These are phyloP conservation scores for Aspergillus biplanus DNA, from an alignment of 495 filamentous ascomycete species.

Conservation along the genomic window DNA sequence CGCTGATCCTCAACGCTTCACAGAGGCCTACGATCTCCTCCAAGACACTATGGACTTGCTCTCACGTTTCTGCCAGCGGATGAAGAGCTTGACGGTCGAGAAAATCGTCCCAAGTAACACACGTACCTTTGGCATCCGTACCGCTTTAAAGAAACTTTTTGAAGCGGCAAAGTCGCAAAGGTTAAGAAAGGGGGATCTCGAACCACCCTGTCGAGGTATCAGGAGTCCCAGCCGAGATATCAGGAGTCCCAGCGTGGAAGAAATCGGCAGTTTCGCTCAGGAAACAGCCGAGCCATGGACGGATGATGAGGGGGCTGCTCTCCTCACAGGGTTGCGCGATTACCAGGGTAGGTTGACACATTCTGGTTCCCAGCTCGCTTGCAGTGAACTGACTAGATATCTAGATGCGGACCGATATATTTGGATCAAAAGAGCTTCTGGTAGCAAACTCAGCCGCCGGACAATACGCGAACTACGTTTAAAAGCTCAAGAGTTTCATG, in stretches of 20 bases:
- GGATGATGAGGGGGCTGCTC: constrained; percentile 21
- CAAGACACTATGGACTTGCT: constrained; percentile 22
- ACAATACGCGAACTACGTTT: constrained; percentile 21
- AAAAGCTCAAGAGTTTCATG: constrained; percentile 17
- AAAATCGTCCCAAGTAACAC: constrained; percentile 6
- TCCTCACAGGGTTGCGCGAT: constrained; percentile 24
- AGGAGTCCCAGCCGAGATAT: no score
- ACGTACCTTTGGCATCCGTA: constrained; percentile 3
- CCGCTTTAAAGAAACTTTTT: constrained; percentile 16
- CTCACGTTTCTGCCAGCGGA: constrained; percentile 18
- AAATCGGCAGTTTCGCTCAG: background rate
- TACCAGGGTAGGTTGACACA: constrained; percentile 25
- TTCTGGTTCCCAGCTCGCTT: background rate
- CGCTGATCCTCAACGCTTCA: constrained; percentile 8
- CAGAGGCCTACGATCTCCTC: constrained; percentile 19
- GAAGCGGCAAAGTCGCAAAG: constrained; percentile 2
- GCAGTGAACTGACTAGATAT: background rate
- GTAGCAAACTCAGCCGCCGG: constrained; percentile 20
- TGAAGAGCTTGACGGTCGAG: constrained; percentile 5
- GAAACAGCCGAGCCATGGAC: constrained; percentile 19
- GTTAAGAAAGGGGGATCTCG: background rate
- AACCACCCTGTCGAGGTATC: constrained; percentile 6
- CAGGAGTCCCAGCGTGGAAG: background rate
- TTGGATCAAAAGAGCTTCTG: constrained; percentile 20
- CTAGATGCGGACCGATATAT: constrained; percentile 25